Evolutionary conservation across 345 rosid species (phyloP).

Genomic region (Brassica napus): DNA sequence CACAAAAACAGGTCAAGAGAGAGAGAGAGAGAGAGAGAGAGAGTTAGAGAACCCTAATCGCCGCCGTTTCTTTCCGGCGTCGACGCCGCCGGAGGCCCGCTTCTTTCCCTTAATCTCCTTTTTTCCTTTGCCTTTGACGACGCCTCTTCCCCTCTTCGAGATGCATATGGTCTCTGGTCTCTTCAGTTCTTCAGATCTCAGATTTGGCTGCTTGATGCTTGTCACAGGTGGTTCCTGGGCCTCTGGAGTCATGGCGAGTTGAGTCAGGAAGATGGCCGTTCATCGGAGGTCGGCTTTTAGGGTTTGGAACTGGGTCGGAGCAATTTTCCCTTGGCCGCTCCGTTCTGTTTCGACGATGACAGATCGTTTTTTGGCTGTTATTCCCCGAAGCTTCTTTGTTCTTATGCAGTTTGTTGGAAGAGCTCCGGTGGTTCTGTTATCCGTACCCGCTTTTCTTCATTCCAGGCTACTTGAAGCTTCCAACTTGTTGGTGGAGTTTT

Average conservation of each 20-base stretch:
- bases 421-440: neutral
- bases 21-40: neutral
- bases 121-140: neutral
- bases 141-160: neutral
- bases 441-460: neutral
- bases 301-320: neutral
- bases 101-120: neutral
- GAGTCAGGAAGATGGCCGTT: neutral
- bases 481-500: neutral
- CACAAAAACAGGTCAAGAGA: neutral
- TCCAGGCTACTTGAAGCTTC: neutral
- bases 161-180: neutral
- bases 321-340: neutral
- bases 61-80: neutral
- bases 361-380: neutral
- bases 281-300: neutral
- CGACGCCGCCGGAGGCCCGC: neutral
- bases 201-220: neutral
- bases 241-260: neutral
- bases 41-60: neutral
- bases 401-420: neutral
- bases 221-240: neutral
- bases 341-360: neutral
- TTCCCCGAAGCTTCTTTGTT: neutral
- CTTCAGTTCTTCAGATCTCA: neutral